phyloP scores from a whole-genome alignment of 1,284 basidiomycete genomes.

The Ganoderma boninense region DNA sequence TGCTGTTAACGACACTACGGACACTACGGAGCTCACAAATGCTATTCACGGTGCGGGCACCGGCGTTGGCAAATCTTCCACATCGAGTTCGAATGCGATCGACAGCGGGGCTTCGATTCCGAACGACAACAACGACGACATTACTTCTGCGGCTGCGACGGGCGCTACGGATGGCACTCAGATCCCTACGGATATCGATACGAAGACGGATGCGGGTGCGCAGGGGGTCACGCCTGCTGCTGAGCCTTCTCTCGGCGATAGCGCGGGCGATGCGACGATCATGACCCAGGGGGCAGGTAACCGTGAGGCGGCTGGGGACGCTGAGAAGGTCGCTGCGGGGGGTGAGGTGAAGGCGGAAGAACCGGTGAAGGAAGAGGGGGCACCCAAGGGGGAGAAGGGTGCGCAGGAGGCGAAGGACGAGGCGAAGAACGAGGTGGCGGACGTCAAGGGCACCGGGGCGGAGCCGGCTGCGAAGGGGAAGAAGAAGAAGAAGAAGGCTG shows the following conservation, averaged over 20 bases:
- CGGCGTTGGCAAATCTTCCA: conserved; percentile 23
- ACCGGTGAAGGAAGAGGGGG: conserved; percentile 1
- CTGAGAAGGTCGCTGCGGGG: conserved; percentile 5
- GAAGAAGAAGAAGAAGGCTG: not conserved
- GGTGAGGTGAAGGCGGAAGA: conserved; percentile 1
- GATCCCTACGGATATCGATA: conserved; percentile 10
- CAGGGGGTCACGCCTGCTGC: not conserved
- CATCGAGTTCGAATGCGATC: conserved; percentile 8
- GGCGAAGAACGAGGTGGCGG: too few species aligned
- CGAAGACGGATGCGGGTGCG: conserved; percentile 4
- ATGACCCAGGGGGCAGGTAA: not conserved
- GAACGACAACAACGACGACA: conserved; percentile 11
- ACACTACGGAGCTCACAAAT: conserved; percentile 34
- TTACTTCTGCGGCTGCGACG: not conserved
- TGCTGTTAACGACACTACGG: conserved; percentile 27
- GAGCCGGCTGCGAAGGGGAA: not conserved
- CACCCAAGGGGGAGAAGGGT: not conserved
- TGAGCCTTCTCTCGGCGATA: conserved; percentile 2
- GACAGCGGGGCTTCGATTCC: conserved; percentile 11
- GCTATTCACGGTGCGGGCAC: conserved; percentile 33
- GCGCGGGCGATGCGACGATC: not conserved
- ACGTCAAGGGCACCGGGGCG: not conserved
- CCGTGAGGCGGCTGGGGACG: not conserved
- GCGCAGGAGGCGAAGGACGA: not conserved
- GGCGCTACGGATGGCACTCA: conserved; percentile 8